Evolutionary conservation across 768 basidiomycete genomes (phyloP).

Genomic region (Mycena galericulata): DNA sequence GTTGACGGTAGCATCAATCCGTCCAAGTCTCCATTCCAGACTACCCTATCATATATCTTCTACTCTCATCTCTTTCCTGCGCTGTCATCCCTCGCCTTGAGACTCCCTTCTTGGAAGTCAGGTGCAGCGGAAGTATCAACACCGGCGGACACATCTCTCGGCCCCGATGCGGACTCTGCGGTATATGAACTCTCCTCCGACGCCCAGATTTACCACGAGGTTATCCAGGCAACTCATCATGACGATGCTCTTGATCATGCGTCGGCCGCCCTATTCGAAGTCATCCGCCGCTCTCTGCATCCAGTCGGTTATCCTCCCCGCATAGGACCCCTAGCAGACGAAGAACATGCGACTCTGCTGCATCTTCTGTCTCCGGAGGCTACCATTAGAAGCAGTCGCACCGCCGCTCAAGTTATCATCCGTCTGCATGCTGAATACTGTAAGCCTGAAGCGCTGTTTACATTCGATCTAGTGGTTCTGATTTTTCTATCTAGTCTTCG

Average conservation of each 20-base stretch:
- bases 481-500: neutral
- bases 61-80: neutral
- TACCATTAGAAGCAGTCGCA: neutral
- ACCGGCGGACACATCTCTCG: neutral
- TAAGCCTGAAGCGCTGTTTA: neutral
- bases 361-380: neutral
- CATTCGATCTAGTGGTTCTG: neutral
- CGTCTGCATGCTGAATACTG: neutral
- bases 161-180: no score
- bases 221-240: conserved; percentile 21
- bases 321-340: neutral
- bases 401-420: neutral
- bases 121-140: neutral
- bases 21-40: neutral
- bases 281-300: neutral
- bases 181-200: neutral
- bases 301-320: neutral
- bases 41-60: neutral
- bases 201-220: conserved; percentile 11
- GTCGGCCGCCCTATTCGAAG: conserved; percentile 14
- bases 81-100: neutral
- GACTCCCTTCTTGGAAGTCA: neutral
- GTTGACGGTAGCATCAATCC: conserved; percentile 1
- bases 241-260: conserved; percentile 24
- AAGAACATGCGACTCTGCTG: neutral